Conservation (phyloP, 768 basidiomycete species). For the Suillus placidus region DNA sequence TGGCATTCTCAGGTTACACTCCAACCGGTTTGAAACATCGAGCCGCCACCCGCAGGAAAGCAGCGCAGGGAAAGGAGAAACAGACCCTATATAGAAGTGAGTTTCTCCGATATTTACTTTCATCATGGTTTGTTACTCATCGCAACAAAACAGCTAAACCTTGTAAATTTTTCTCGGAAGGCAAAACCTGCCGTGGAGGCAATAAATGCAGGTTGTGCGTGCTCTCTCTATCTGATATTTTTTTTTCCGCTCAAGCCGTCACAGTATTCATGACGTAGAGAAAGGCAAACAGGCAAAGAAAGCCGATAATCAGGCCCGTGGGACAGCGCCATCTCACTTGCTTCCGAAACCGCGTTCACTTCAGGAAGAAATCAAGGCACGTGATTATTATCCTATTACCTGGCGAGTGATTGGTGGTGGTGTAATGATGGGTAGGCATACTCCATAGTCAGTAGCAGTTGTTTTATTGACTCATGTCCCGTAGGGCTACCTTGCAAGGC, state of each 20-base stretch:
- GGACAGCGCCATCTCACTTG: constrained; percentile 27
- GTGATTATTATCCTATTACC: constrained; percentile 62
- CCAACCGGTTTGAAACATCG: not conserved
- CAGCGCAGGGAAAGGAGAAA: constrained; percentile 24
- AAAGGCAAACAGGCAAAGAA: not conserved
- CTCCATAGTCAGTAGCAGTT: constrained; percentile 1
- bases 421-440: constrained; percentile 60
- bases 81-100: constrained; percentile 33
- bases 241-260: not conserved
- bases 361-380: constrained; percentile 42
- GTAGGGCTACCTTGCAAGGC: constrained; percentile 31
- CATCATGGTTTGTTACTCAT: not conserved
- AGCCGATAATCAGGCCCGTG: constrained; percentile 7
- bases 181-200: constrained; percentile 54
- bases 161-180: constrained; percentile 55
- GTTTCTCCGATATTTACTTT: constrained; percentile 5
- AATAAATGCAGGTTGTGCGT: constrained; percentile 63
- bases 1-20: not conserved
- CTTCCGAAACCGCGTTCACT: constrained; percentile 25
- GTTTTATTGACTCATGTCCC: not conserved
- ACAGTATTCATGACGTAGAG: constrained; percentile 49
- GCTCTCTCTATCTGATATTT: not conserved
- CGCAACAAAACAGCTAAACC: constrained; percentile 51
- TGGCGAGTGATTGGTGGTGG: constrained; percentile 83
- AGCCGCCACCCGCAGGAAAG: constrained; percentile 7